These are phyloP conservation scores for Colletotrichum horii DNA, from an alignment of 2,329 filamentous ascomycete species.

Conservation along the genomic window DNA sequence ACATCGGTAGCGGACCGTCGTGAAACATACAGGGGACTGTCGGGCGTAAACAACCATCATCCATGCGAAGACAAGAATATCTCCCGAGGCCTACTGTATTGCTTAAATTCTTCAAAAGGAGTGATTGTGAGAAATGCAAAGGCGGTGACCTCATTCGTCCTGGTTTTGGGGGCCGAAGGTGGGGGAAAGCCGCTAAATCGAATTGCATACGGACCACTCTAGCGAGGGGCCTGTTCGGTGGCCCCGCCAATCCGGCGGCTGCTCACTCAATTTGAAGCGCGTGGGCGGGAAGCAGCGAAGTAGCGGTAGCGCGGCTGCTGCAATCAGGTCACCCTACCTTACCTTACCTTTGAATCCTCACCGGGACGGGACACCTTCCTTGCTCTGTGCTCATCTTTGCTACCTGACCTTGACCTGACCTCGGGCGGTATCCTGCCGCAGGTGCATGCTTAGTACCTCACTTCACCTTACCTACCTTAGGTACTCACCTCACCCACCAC, in stretches of 20 bases:
- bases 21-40: constrained; percentile 1
- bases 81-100: not conserved
- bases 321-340: not conserved
- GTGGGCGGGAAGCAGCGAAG: too few relatives aligned
- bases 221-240: not conserved
- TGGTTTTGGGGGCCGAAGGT: not conserved
- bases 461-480: too few relatives aligned
- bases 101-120: not conserved
- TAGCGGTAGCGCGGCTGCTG: not conserved
- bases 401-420: not conserved
- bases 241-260: not conserved
- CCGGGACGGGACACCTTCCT: not conserved
- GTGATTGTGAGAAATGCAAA: not conserved
- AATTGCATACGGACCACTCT: not conserved
- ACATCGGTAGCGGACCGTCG: not conserved
- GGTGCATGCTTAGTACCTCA: not conserved
- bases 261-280: constrained; percentile 5
- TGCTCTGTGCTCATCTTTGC: not conserved
- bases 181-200: constrained; percentile 15
- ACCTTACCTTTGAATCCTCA: not conserved
- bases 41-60: constrained; percentile 3
- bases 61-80: not conserved
- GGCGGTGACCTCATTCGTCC: constrained; percentile 19
- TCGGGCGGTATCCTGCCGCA: not conserved
- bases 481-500: constrained; percentile 1